Evolutionary conservation across 2,329 filamentous ascomycete genomes (phyloP), one percentile per base, ranked within the genome.

Genomic region (Hypomyces rosellus): DNA sequence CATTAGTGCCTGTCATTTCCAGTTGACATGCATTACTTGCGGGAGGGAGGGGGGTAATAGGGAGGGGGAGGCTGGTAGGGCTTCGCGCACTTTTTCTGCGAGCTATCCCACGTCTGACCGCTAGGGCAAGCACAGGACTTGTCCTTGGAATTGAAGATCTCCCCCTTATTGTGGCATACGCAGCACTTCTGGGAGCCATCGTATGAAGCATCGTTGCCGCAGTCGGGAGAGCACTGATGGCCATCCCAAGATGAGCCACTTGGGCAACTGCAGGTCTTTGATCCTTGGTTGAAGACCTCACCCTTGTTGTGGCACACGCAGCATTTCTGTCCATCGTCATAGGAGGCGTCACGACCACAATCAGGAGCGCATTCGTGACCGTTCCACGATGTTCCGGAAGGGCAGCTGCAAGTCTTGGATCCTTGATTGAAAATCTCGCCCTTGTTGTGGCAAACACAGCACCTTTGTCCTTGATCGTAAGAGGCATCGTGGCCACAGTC

Each of bases 281-380:
- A 41, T 3, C 16, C 18, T 1, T 15, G n/a, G 25, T 53, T 45
- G 30, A 45, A 55, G 4, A 34, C 14, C 44, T 55, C 16, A 13
- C 50, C 53, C 5, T 50, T 46, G 2, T 53, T 53, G 15, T 55
- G 50, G 50, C 53, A 55, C 14, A 53, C 53, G 33, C 53, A 55
- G 9, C 15, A 22, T 11, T 51, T 48, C 30, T 42, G 30, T 3
- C 39, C 33, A 7, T 8, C 15, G 3, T 46, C 42, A 5, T 42
- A 54, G 18, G 34, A 18, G 9, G 52, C 49, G n/a, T 55, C 53
- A 3, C 48, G 50, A 13, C 53, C 53, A 15, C 53, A 55, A 13
- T 55, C 43, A 16, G 40, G 38, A 12, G 43, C 45, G 16, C 48
- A 53, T 2, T 22, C 25, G 9, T 46, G n/a, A 15, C 51, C 48